These are phyloP conservation scores for Verticillium nonalfalfae DNA, from an alignment of 2,329 filamentous ascomycete species.

Conservation along the genomic window DNA sequence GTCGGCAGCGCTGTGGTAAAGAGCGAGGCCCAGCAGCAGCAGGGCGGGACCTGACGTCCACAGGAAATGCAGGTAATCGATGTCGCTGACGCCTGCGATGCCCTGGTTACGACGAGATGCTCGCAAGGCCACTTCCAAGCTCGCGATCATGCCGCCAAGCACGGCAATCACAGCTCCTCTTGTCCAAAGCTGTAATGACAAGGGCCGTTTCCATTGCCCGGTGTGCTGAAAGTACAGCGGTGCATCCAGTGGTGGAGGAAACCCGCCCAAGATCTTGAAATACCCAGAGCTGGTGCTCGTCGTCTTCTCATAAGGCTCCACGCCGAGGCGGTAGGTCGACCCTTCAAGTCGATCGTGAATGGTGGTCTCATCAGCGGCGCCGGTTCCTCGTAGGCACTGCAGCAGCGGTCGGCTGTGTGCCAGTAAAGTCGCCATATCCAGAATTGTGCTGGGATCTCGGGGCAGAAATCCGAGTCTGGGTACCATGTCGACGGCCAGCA, in stretches of 20 bases:
- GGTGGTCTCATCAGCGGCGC: constrained; percentile 20
- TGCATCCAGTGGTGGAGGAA: constrained; percentile 5
- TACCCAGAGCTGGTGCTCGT: constrained; percentile 13
- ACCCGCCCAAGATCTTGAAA: constrained; percentile 16
- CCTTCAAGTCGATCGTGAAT: constrained; percentile 19
- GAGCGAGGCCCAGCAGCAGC: constrained; percentile 18
- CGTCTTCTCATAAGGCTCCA: constrained; percentile 26
- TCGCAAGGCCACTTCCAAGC: constrained; percentile 25
- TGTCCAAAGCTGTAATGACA: constrained; percentile 19
- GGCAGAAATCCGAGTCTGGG: constrained; percentile 27
- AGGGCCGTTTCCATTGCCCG: constrained; percentile 20
- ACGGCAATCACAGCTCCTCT: constrained; percentile 18
- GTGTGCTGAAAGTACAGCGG: constrained; percentile 10
- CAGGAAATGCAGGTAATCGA: constrained; percentile 21
- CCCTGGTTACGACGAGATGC: constrained; percentile 21
- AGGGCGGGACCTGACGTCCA: constrained; percentile 27
- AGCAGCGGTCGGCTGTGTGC: constrained; percentile 27
- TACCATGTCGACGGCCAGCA: constrained; percentile 14
- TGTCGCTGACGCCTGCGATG: constrained; percentile 18
- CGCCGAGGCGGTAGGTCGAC: constrained; percentile 22
- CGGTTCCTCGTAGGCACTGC: constrained; percentile 24
- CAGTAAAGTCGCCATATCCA: constrained; percentile 26
- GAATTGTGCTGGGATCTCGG: constrained; percentile 23
- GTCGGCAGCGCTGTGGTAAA: constrained; percentile 23
- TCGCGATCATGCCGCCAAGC: constrained; percentile 22